Evolutionary conservation across 106 monocot genomes (phyloP).

Genomic region (Platanthera zijinensis): DNA sequence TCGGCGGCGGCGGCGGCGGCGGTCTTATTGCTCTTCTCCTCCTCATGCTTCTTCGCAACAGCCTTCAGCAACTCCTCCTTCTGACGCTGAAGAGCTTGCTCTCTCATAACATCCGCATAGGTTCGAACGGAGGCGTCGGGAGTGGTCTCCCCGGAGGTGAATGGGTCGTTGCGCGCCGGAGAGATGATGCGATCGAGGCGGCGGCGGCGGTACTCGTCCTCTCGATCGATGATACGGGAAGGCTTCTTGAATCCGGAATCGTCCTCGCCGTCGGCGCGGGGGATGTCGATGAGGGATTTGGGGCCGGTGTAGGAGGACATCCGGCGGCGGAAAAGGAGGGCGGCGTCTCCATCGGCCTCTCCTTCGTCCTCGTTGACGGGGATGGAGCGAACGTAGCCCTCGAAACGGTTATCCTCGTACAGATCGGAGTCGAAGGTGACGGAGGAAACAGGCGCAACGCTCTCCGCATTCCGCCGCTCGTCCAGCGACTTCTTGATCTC

Average conservation of each 20-base stretch:
- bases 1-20: background rate
- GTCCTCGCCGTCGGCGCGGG: conserved; percentile 36
- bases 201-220: conserved; percentile 73
- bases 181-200: conserved; percentile 60
- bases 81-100: conserved; percentile 64
- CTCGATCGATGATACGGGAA: conserved; percentile 67
- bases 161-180: conserved; percentile 78
- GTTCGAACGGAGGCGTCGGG: conserved; percentile 74
- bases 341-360: conserved; percentile 30
- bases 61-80: conserved; percentile 73
- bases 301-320: conserved; percentile 78
- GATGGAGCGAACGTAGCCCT: conserved; percentile 81
- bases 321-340: conserved; percentile 51
- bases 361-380: conserved; percentile 74
- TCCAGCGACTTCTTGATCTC: conserved; percentile 79
- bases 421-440: conserved; percentile 83
- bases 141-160: conserved; percentile 63
- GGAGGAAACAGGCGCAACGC: conserved; percentile 55
- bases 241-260: conserved; percentile 54
- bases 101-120: conserved; percentile 83
- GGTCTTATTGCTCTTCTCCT: conserved; percentile 56
- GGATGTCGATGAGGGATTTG: conserved; percentile 47
- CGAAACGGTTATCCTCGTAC: conserved; percentile 75
- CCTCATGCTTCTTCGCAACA: conserved; percentile 88
- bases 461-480: conserved; percentile 81